Conservation (phyloP, 1,284 basidiomycete genomes). For the Ceratobasidium theobromae region DNA sequence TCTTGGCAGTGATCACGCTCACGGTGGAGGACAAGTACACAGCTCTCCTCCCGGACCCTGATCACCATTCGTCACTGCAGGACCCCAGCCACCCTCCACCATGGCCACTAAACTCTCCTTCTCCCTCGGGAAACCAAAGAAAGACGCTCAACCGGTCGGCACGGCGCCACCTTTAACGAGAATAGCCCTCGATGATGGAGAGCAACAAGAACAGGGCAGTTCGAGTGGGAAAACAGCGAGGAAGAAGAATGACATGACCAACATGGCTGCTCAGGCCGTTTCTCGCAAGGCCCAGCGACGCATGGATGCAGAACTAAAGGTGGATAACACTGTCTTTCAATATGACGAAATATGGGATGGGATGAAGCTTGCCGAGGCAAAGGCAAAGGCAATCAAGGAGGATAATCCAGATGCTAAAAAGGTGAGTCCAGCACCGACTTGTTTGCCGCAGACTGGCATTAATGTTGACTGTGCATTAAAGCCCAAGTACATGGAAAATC, state of each 20-base stretch:
- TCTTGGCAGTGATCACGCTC: background rate
- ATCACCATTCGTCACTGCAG: constrained; percentile 6
- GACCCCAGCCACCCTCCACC: constrained; percentile 1
- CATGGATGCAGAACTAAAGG: constrained; percentile 29
- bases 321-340: constrained; percentile 70
- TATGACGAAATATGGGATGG: constrained; percentile 97
- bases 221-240: background rate
- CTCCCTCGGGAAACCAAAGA: constrained; percentile 23
- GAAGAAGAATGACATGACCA: constrained; percentile 28
- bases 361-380: constrained; percentile 85
- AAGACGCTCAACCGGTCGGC: background rate
- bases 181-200: constrained; percentile 12
- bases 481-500: constrained; percentile 91
- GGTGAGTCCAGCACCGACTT: constrained; percentile 48
- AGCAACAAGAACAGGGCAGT: background rate
- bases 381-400: constrained; percentile 74
- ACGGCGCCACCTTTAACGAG: constrained; percentile 13
- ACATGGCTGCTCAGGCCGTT: constrained; percentile 12
- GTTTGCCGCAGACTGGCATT: background rate
- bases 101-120: constrained; percentile 24
- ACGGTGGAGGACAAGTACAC: constrained; percentile 25
- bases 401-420: constrained; percentile 70
- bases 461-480: constrained; percentile 43
- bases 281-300: constrained; percentile 11
- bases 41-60: background rate